Evolutionary conservation across 306 rosid species (phyloP).

Genomic region (Vigna nakashimae): DNA sequence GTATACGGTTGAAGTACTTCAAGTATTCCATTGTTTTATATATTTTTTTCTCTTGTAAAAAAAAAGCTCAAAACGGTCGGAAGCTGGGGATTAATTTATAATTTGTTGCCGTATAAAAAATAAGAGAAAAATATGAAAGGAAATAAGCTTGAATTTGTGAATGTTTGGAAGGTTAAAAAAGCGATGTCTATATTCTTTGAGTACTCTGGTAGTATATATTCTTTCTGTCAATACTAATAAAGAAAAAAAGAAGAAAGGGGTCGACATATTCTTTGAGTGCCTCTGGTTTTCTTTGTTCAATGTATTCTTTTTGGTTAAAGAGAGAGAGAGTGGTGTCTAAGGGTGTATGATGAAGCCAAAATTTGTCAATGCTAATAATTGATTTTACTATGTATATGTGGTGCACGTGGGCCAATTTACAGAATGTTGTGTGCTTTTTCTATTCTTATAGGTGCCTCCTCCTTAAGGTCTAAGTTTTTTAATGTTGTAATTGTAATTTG

Average conservation of each 20-base stretch:
- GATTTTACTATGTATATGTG: neutral
- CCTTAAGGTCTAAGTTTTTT: neutral
- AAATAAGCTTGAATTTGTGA: no score
- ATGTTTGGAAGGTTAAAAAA: neutral
- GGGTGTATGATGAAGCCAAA: neutral
- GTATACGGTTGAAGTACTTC: no score
- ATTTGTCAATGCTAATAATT: conserved; percentile 2
- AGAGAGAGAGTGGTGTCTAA: neutral
- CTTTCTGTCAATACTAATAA: no score
- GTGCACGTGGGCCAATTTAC: conserved; percentile 15
- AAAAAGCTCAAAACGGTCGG: no score
- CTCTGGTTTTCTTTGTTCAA: neutral
- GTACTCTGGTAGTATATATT: neutral
- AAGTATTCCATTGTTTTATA: no score
- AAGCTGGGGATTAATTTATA: no score
- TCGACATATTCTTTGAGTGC: neutral
- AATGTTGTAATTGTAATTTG: neutral
- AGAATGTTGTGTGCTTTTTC: neutral
- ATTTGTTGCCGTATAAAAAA: no score
- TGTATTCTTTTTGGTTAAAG: neutral
- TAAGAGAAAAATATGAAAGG: no score
- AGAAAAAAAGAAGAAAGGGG: neutral
- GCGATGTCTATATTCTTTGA: neutral
- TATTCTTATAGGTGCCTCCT: neutral
- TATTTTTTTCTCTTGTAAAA: no score